A percentile compares a stretch with the other conserved stretches of the same genome.
These are phyloP conservation scores for Ichthyophthirius multifiliis DNA, from an alignment of 169 alveolate species.

Conservation along the genomic window DNA sequence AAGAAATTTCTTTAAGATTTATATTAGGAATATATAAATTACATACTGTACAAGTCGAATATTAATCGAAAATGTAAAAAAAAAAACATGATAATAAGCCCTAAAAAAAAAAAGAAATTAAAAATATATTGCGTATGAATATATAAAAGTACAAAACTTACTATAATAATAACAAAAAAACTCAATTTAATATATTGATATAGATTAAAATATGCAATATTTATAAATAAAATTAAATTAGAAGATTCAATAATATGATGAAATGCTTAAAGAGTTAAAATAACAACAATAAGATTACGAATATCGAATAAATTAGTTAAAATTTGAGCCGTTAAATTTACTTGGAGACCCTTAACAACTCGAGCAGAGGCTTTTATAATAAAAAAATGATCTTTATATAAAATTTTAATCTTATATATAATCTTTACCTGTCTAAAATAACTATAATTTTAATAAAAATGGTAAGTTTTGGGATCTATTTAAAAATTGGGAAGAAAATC, in stretches of 20 bases:
- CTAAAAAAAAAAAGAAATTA: too few relatives aligned
- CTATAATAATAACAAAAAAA: too few relatives aligned
- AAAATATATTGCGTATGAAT: too few relatives aligned
- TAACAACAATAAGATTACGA: not conserved
- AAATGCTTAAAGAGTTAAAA: not conserved
- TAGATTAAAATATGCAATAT: not conserved
- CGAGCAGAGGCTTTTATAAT: not conserved
- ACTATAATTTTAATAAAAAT: too few relatives aligned
- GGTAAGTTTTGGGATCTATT: not conserved
- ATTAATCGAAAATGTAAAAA: not conserved
- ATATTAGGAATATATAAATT: conserved; percentile 4
- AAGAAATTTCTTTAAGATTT: not conserved
- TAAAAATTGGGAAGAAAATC: not conserved
- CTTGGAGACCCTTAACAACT: not conserved
- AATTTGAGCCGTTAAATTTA: not conserved
- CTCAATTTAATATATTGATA: too few relatives aligned
- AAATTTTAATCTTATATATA: too few relatives aligned
- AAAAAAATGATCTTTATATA: not conserved
- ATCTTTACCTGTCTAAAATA: too few relatives aligned
- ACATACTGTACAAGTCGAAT: not conserved
- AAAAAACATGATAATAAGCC: not conserved
- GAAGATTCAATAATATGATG: not conserved
- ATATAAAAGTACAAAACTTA: too few relatives aligned
- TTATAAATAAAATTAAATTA: not conserved
- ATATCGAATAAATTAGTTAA: not conserved